Evolutionary conservation across 257 asterid genomes (phyloP).

Genomic region (Solanum sejunctum): DNA sequence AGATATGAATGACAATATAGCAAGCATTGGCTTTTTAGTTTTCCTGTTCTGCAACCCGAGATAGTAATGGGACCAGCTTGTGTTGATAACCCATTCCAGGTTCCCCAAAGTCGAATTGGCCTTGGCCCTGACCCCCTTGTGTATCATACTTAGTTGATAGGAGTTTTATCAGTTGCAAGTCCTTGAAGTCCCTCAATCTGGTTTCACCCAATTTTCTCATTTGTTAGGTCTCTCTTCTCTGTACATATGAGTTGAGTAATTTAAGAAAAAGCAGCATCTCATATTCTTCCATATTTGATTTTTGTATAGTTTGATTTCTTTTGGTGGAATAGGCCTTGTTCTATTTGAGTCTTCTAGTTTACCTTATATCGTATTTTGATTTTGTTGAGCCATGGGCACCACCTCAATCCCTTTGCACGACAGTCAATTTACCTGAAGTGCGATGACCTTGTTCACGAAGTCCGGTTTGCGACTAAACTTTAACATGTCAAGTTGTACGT

Average conservation of each 20-base stretch:
- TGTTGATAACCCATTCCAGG: constrained; percentile 18
- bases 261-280: not conserved
- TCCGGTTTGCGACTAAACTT: no score
- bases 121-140: not conserved
- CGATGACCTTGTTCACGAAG: no score
- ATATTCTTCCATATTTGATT: not conserved
- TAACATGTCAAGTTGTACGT: not conserved
- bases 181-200: not conserved
- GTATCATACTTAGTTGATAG: constrained; percentile 17
- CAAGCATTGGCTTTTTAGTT: not conserved
- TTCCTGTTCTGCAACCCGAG: not conserved
- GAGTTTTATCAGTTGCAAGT: not conserved
- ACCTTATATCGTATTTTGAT: not conserved
- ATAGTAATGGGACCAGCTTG: not conserved
- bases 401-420: not conserved
- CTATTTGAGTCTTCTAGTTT: not conserved
- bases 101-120: constrained; percentile 14
- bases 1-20: not conserved
- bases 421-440: no score
- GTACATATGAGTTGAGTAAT: constrained; percentile 9
- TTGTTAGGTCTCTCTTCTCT: constrained; percentile 4
- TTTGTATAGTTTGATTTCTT: not conserved
- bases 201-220: not conserved
- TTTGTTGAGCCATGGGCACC: not conserved
- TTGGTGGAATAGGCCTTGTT: not conserved